Percentiles rank a stretch among this genome's conserved stretches.
phyloP scores from a whole-genome alignment of 2,329 filamentous ascomycete species.

The Arthrinium phaeospermum region DNA sequence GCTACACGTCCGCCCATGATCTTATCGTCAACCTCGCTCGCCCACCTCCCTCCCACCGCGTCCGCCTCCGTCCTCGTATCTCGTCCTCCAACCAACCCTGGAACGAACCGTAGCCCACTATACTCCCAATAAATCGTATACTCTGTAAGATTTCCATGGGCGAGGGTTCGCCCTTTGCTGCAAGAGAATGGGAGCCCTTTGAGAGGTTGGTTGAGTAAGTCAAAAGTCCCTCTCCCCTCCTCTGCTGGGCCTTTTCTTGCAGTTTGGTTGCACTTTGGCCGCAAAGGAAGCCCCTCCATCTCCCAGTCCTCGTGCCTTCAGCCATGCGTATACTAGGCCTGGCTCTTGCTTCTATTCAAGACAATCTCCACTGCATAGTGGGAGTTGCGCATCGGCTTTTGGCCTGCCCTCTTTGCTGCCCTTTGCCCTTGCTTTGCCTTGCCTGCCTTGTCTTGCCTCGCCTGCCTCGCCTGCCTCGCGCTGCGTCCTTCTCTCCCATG shows the following conservation, averaged over 20 bases:
- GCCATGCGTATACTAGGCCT: conserved; percentile 5
- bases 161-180: conserved; percentile 32
- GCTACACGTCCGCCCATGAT: conserved; percentile 18
- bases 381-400: conserved; percentile 9
- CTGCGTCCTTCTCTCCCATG: neutral
- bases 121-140: neutral
- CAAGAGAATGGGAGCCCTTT: conserved; percentile 40
- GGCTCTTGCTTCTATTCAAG: neutral
- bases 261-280: neutral
- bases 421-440: neutral
- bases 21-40: conserved; percentile 27
- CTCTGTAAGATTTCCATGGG: conserved; percentile 33
- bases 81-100: neutral
- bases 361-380: conserved; percentile 5
- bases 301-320: neutral
- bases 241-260: neutral
- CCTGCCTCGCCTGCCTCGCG: neutral
- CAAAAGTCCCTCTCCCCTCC: conserved; percentile 8
- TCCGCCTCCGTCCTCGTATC: conserved; percentile 16
- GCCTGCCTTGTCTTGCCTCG: neutral
- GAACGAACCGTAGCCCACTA: neutral
- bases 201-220: conserved; percentile 34
- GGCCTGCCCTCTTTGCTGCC: neutral
- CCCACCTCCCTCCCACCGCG: neutral
- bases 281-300: conserved; percentile 1